Evolutionary conservation across 148 eudicot genomes (phyloP), one percentile per base, ranked within the genome.

Genomic region (Spergularia bocconei): DNA sequence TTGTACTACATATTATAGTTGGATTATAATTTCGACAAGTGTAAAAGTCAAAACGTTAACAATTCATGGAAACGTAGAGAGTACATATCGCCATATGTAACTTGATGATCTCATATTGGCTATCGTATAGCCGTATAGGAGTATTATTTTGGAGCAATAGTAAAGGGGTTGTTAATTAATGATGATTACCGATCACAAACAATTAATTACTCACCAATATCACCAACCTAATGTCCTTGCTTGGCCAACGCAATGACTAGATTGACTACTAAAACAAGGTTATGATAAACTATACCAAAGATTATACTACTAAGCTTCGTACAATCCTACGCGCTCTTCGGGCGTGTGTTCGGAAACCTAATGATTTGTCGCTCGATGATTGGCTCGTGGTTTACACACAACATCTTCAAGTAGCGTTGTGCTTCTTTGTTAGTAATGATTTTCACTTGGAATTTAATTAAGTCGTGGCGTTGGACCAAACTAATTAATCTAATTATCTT

Each of bases 381-480:
- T 71, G 7, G 33, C 25, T 17, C 1, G 57, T 68, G 56, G 56
- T 20, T 23, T 50, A 2, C 7, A 68, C 33, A 55, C 44, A 39
- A 16, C 51, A 71, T 57, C 47, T 56, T 51, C 4, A 11, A 19
- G 12, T 19, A 19, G 2, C 5, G 19, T 17, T n/a, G 6, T 73
- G 55, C 25, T 44, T 44, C 48, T 44, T 44, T 44, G 17, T 58
- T 25, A 65, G 20, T 74, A 60, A 64, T 61, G 59, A 61, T 71
- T 55, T 61, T 71, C 39, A 71, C 71, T 71, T 70, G 75, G 80
- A 71, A 63, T 56, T 71, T 69, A 44, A 78, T 70, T 71, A 38
- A 25, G 44, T 69, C 47, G 17, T 58, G 56, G 57, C 52, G 65
- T 63, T 71, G 64, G 56, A 72, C 71, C 76, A 54, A 76, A 68